These are phyloP conservation scores for Alternaria incomplexa DNA, from an alignment of 2,329 filamentous ascomycete genomes.

Conservation along the genomic window DNA sequence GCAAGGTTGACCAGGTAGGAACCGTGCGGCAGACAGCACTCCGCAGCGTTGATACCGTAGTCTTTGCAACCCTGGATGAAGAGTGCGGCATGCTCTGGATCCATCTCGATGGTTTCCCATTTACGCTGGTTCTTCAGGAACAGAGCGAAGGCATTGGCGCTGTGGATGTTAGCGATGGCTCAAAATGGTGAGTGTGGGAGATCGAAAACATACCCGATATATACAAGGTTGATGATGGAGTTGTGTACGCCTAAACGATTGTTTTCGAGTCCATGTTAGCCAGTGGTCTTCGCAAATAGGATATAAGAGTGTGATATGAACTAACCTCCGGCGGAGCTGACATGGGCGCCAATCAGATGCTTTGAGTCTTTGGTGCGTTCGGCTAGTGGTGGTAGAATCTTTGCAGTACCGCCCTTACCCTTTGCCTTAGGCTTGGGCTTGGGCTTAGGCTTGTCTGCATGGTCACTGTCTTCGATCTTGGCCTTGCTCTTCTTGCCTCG, in stretches of 20 bases:
- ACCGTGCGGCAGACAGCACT: slow-evolving; percentile 87
- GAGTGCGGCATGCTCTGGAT: slow-evolving; percentile 67
- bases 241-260: slow-evolving; percentile 78
- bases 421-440: slow-evolving; percentile 50
- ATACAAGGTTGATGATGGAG: slow-evolving; percentile 74
- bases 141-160: slow-evolving; percentile 90
- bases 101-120: slow-evolving; percentile 83
- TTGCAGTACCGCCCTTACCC: slow-evolving; percentile 46
- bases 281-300: neutral
- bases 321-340: slow-evolving; percentile 84
- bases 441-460: slow-evolving; percentile 16
- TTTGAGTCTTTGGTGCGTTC: slow-evolving; percentile 72
- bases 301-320: slow-evolving; percentile 7
- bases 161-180: slow-evolving; percentile 37
- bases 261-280: slow-evolving; percentile 24
- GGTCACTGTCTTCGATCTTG: neutral
- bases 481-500: slow-evolving; percentile 4
- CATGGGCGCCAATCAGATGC: slow-evolving; percentile 91
- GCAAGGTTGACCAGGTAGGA: slow-evolving; percentile 97
- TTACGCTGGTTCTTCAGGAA: slow-evolving; percentile 97
- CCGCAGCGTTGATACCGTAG: slow-evolving; percentile 72
- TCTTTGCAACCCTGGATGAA: slow-evolving; percentile 74
- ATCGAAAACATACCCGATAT: slow-evolving; percentile 65
- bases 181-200: neutral
- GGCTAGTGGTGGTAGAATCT: slow-evolving; percentile 68